A percentile compares a stretch with the other conserved stretches of the same genome.
These are phyloP conservation scores for Leccinum boreale DNA, from an alignment of 768 basidiomycete species.

Conservation along the genomic window DNA sequence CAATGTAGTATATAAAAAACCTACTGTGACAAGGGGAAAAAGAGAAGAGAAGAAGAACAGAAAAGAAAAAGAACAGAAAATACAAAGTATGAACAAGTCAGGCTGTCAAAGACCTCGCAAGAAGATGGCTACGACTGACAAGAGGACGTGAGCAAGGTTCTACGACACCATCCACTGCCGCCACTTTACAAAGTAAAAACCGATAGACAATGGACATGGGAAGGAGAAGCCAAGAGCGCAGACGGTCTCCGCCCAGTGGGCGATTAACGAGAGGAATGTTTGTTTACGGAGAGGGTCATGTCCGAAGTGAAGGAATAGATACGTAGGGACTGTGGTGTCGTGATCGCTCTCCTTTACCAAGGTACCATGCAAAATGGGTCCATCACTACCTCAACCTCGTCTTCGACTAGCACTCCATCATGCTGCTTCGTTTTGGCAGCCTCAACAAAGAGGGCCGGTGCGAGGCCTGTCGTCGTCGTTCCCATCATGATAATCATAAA, in stretches of 20 bases:
- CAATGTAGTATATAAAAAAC: slow-evolving; percentile 22
- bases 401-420: slow-evolving; percentile 14
- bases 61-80: neutral
- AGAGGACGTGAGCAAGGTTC: slow-evolving; percentile 2
- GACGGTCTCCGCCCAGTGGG: slow-evolving; percentile 7
- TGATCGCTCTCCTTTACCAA: slow-evolving; percentile 21
- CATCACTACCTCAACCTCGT: slow-evolving; percentile 17
- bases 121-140: neutral
- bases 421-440: slow-evolving; percentile 12
- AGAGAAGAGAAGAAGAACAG: neutral
- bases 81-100: slow-evolving; percentile 7
- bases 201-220: neutral
- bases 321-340: slow-evolving; percentile 26
- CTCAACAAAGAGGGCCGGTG: slow-evolving; percentile 10
- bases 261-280: slow-evolving; percentile 17
- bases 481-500: slow-evolving; percentile 14
- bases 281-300: slow-evolving; percentile 18
- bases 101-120: slow-evolving; percentile 5
- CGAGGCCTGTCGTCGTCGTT: slow-evolving; percentile 17
- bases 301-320: slow-evolving; percentile 33
- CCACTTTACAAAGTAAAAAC: neutral
- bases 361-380: slow-evolving; percentile 22
- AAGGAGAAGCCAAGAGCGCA: slow-evolving; percentile 5
- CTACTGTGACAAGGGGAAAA: slow-evolving; percentile 19
- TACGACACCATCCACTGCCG: slow-evolving; percentile 2